Percentiles rank a stretch among this genome's conserved stretches.
Conservation (phyloP, 1,284 basidiomycete genomes). For the Bondarzewia mesenterica region DNA sequence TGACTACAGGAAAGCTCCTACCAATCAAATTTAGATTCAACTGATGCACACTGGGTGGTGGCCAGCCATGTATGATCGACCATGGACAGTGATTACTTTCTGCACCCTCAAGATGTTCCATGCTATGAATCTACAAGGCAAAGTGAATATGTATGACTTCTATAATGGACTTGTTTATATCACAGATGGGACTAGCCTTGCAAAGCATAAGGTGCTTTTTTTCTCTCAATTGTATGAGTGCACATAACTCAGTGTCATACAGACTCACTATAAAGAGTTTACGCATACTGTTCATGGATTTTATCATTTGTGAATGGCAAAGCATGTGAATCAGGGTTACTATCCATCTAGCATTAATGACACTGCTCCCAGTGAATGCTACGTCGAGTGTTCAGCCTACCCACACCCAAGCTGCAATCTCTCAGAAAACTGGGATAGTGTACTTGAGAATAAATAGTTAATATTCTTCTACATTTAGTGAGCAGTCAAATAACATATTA, state of each 20-base stretch:
- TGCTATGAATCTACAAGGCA: slow-evolving; percentile 1
- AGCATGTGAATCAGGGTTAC: slow-evolving; percentile 18
- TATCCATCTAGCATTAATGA: slow-evolving; percentile 12
- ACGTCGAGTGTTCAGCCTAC: slow-evolving; percentile 22
- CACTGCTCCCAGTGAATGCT: slow-evolving; percentile 18
- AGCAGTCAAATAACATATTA: background rate
- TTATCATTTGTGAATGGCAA: slow-evolving; percentile 17
- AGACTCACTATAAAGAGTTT: slow-evolving; percentile 1
- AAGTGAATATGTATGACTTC: slow-evolving; percentile 3
- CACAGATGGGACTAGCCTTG: slow-evolving; percentile 1
- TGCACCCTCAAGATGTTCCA: no score
- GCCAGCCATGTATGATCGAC: no score
- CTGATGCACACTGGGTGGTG: no score
- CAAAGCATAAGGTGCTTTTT: background rate
- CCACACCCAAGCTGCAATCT: slow-evolving; percentile 21
- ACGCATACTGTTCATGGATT: background rate
- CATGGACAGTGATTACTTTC: no score
- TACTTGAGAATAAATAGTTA: slow-evolving; percentile 12
- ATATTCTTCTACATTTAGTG: background rate
- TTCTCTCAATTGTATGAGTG: background rate
- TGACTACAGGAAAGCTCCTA: no score
- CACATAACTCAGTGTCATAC: no score
- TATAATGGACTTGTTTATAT: background rate
- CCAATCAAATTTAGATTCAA: no score
- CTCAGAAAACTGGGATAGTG: slow-evolving; percentile 14